Evolutionary conservation across 2,329 filamentous ascomycete species (phyloP).

Genomic region (Aspergillus luchuensis): DNA sequence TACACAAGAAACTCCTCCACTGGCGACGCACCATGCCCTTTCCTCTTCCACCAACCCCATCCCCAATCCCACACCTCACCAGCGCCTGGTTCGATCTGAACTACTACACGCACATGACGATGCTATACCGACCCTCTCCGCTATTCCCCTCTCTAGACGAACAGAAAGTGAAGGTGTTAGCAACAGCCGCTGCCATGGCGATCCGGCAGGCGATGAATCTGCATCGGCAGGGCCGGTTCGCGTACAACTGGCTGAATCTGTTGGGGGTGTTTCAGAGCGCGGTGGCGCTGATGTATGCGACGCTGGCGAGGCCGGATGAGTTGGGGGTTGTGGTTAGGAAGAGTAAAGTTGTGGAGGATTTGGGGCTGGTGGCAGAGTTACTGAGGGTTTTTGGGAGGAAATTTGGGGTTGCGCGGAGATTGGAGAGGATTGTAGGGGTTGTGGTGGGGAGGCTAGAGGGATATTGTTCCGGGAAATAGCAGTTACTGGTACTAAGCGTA

Average conservation of each 20-base stretch:
- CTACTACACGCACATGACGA: conserved; percentile 50
- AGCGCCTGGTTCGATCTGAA: conserved; percentile 53
- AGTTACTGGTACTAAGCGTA: no score
- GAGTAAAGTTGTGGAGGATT: conserved; percentile 21
- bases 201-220: conserved; percentile 46
- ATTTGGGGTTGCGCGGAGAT: conserved; percentile 27
- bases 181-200: conserved; percentile 46
- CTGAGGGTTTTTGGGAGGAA: conserved; percentile 26
- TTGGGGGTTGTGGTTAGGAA: conserved; percentile 19
- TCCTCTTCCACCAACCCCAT: conserved; percentile 43
- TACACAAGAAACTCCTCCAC: conserved; percentile 47
- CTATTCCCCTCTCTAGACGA: conserved; percentile 43
- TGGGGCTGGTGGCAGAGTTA: conserved; percentile 25
- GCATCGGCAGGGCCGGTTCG: conserved; percentile 44
- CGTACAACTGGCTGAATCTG: conserved; percentile 49
- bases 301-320: conserved; percentile 42
- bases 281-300: conserved; percentile 49
- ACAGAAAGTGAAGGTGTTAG: conserved; percentile 41
- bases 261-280: conserved; percentile 47
- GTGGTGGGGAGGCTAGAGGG: conserved; percentile 2
- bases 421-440: conserved; percentile 24
- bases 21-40: conserved; percentile 52
- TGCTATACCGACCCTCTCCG: conserved; percentile 51
- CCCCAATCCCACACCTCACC: conserved; percentile 47
- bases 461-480: neutral